phyloP scores from a whole-genome alignment of 805 yeast genomes.

The Clavispora carvajalis region DNA sequence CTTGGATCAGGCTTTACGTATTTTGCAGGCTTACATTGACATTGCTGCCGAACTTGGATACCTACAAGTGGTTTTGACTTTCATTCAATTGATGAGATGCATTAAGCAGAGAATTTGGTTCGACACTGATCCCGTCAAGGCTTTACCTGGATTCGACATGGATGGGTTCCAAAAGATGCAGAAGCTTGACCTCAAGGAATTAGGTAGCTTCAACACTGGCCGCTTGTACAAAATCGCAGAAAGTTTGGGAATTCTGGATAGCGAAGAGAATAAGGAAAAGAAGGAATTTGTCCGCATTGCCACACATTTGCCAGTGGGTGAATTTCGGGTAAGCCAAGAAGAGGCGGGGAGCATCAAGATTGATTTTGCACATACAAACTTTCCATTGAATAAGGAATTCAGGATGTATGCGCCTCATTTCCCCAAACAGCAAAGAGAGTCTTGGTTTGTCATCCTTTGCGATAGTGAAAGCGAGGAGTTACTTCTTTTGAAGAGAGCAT shows the following conservation, averaged over 20 bases:
- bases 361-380: conserved; percentile 49
- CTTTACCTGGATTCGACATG: conserved; percentile 45
- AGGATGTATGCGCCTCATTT: conserved; percentile 72
- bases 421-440: conserved; percentile 87
- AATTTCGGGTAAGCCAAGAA: conserved; percentile 35
- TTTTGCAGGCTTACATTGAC: conserved; percentile 88
- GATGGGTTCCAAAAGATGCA: neutral
- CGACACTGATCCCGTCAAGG: conserved; percentile 64
- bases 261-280: conserved; percentile 12
- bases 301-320: conserved; percentile 59
- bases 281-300: conserved; percentile 51
- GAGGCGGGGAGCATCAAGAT: conserved; percentile 34
- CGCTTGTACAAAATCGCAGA: conserved; percentile 31
- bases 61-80: conserved; percentile 51
- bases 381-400: conserved; percentile 51
- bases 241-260: conserved; percentile 31
- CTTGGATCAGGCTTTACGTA: conserved; percentile 89
- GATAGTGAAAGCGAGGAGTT: conserved; percentile 50
- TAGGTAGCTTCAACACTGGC: conserved; percentile 40
- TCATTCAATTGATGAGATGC: conserved; percentile 73
- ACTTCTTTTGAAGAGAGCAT: conserved; percentile 66
- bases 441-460: conserved; percentile 77
- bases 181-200: conserved; percentile 25
- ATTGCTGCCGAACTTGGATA: conserved; percentile 82
- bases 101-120: conserved; percentile 87